Evolutionary conservation across 2,329 filamentous ascomycete genomes (phyloP).

Genomic region (Zalaria obscura): DNA sequence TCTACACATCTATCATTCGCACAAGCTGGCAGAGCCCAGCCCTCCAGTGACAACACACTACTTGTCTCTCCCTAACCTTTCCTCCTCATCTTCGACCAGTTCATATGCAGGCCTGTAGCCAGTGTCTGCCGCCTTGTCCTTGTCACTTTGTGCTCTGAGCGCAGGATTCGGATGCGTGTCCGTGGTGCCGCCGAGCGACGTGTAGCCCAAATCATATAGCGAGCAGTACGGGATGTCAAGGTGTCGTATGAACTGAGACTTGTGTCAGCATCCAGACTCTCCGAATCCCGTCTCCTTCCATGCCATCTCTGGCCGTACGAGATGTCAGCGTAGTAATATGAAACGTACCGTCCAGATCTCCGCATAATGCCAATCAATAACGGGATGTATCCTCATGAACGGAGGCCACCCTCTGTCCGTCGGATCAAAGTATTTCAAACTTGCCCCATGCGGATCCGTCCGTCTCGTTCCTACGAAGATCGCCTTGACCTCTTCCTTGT

Average conservation of each 20-base stretch:
- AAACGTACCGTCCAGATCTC: conserved; percentile 80
- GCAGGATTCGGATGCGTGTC: conserved; percentile 85
- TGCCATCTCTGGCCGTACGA: no score
- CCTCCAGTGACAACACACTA: not conserved
- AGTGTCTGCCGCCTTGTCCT: conserved; percentile 18
- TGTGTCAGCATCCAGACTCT: conserved; percentile 2
- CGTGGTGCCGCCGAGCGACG: conserved; percentile 75
- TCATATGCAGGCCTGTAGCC: conserved; percentile 62
- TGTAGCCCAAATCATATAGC: conserved; percentile 82
- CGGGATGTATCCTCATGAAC: conserved; percentile 87
- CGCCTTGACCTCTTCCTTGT: conserved; percentile 52
- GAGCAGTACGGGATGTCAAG: conserved; percentile 71
- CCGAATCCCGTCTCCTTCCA: not conserved
- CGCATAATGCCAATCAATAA: conserved; percentile 94
- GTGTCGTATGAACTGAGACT: conserved; percentile 57
- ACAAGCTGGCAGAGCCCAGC: no score
- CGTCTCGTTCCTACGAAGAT: conserved; percentile 79
- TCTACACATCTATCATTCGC: conserved; percentile 1
- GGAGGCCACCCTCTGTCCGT: conserved; percentile 83
- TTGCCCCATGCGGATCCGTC: conserved; percentile 80
- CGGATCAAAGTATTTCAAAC: conserved; percentile 66
- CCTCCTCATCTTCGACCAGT: conserved; percentile 58
- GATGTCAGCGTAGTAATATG: not conserved
- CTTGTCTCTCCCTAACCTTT: conserved; percentile 61
- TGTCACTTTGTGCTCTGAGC: conserved; percentile 27